These are phyloP conservation scores for Heracleum sosnowskyi DNA, from an alignment of 129 eudicot genomes.

Conservation along the genomic window DNA sequence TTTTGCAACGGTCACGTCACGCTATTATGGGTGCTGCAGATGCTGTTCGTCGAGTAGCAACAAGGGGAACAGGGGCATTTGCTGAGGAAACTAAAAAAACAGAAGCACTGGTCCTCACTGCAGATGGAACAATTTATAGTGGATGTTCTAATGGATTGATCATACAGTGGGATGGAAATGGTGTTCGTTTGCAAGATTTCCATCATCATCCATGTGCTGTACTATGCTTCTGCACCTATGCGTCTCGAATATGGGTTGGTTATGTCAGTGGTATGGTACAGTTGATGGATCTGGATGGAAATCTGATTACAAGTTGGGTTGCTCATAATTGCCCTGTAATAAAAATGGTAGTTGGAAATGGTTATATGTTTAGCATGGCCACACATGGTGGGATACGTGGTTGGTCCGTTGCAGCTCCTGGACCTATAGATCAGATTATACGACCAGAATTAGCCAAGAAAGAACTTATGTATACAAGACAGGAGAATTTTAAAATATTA, in stretches of 20 bases:
- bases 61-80: slow-evolving; percentile 79
- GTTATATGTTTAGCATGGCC: slow-evolving; percentile 65
- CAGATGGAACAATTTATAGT: slow-evolving; percentile 85
- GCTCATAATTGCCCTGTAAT: slow-evolving; percentile 88
- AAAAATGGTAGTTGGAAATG: slow-evolving; percentile 67
- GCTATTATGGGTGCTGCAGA: slow-evolving; percentile 98
- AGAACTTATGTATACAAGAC: slow-evolving; percentile 62
- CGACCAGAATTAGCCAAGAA: slow-evolving; percentile 53
- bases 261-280: slow-evolving; percentile 90
- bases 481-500: slow-evolving; percentile 55
- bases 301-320: slow-evolving; percentile 68
- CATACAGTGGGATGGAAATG: slow-evolving; percentile 94
- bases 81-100: slow-evolving; percentile 75
- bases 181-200: slow-evolving; percentile 68
- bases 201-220: slow-evolving; percentile 80
- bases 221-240: slow-evolving; percentile 70
- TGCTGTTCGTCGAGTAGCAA: slow-evolving; percentile 95
- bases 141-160: slow-evolving; percentile 83
- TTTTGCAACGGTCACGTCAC: slow-evolving; percentile 82
- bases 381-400: slow-evolving; percentile 98
- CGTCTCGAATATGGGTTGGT: slow-evolving; percentile 77
- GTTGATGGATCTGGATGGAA: slow-evolving; percentile 77
- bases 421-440: slow-evolving; percentile 68
- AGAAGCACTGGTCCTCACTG: slow-evolving; percentile 67
- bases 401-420: slow-evolving; percentile 84